Evolutionary conservation across 371 early-diverging fungal genomes (phyloP), one percentile per base, ranked within the genome.

Genomic region (Lichtheimia hyalospora): DNA sequence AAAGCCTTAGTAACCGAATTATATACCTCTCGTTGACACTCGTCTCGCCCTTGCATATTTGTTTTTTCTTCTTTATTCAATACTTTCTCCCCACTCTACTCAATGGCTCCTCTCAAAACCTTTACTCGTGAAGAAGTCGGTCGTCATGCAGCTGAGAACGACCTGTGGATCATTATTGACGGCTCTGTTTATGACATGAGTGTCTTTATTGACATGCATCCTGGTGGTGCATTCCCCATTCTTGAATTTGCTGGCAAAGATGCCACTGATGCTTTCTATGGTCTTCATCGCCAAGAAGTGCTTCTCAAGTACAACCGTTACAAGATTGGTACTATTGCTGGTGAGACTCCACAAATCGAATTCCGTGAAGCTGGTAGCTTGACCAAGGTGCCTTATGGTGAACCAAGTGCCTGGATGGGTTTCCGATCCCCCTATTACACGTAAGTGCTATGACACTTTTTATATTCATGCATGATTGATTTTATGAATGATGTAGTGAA

Each of bases 121-220:
- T 81, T 60, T 62, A 86, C 89, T 10, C 77, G 80, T 54, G 85
- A 84, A 24, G 90, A 96, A 64, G 78, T 98, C 13, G 70, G 84
- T 14, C 66, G 75, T 64, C 97, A 97, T 71, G 79, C 84, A 28
- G 76, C 75, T 51, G 69, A 74, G 58, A 77, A 86, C 15, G 95
- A 95, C 65, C 71, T 86, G 56, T 98, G 97, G 97, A 90, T 96
- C 69, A 87, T 91, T 28, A 76, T 95, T 28, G 71, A 79, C 25
- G 84, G 84, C 41, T 87, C 84, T 57, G 94, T 98, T 1, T 97
- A 94, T 73, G 93, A 98, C 68, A 80, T 91, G 49, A 95, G 94
- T 39, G 70, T 77, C 15, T 98, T 96, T 67, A 42, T 96, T 53
- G 75, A 88, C 53, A 83, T 85, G 60, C 98, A 98, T 71, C 98